Evolutionary conservation across 2,329 filamentous ascomycete species (phyloP), one percentile per base, ranked within the genome.

Genomic region (Venturia asperata): DNA sequence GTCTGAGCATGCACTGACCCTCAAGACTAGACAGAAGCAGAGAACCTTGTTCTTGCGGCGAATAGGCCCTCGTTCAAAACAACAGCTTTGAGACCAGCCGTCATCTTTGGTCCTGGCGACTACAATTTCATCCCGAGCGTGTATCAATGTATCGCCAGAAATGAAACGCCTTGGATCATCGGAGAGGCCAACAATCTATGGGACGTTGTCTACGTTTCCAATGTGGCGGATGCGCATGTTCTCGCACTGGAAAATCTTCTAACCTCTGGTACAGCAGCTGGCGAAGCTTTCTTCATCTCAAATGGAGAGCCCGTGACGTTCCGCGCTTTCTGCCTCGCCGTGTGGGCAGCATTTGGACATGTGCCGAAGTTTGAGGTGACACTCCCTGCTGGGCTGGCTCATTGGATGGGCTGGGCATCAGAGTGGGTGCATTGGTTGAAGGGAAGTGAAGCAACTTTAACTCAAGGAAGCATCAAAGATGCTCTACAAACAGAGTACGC

Each of bases 31-130:
- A 90, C 65, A 82, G 88, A 58, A 67, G 93, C 92, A 61, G 93
- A 97, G 80, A 81, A 87, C 67, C 79, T 92, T 64, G 91, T 96
- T 69, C 81, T 97, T 64, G 80, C 85, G 63, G 89, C 89, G 72
- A 94, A 91, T 81, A 81, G 63, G 78, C 79, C 55, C n/a, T n/a
- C 17, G 5, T 85, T 96, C 75, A 81, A 90, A 11, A 96, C 92
- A n/a, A 85, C 85, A 72, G 82, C 92, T 39, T 83, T 97, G 68
- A 90, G 94, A 19, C 91, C 92, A 7, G 89, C 91, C 15, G 91
- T 91, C 69, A 95, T 97, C 75, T 91, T 96, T 72, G 93, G 93
- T 71, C 91, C 94, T 73, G 90, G 90, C 71, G 94, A 99, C 78
- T 85, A 85, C 64, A 88, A 92, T 73, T 77, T 87, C 17, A 85